Base-by-base conservation (phyloP, 139 green algal species). In the Volvox reticuliferus region DNA sequence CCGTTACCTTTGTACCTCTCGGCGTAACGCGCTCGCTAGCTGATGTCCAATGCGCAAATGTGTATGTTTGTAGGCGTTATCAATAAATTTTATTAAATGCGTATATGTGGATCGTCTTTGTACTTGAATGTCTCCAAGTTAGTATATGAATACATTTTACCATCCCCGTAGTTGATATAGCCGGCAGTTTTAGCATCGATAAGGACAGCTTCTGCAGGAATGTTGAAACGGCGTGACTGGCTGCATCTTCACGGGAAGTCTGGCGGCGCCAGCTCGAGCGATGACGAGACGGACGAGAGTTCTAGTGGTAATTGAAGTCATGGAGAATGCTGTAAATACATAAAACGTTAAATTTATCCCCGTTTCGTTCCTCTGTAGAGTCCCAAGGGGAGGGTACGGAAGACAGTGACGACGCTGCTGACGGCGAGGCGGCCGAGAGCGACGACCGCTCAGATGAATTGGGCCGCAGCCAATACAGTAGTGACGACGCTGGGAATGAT, bases 161-260 rank as follows among this genome's bases (percentile, higher is more conserved):
- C 44, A 55, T n/a, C n/a, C n/a, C n/a, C n/a, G 44, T 14, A 55
- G 44, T 55, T 55, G 44, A 55, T 55, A 55, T 55, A 55, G 9
- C 44, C 44, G 9, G 5, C 5, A 55, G 44, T 55, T 55, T 55
- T 55, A 55, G 44, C 44, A 55, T 14, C 44, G 44, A 55, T 9
- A 55, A 55, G 44, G 44, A 55, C 5, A 9, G 5, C 5, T 55
- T 9, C 44, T 55, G 44, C 44, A 55, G 9, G 5, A 55, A 90
- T 90, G 86, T 37, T 90, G 1, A 90, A 90, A 44, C 71, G 86
- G 0, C 30, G 20, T 1, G 86, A 90, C 32, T 90, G 86, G 86
- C 21, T 85, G 32, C 86, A 90, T 22, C 21, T 90, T 35, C 75
- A 65, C 20, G 86, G 86, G 5, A 76, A 78, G 22, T 28, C 22